Evolutionary conservation across 73 alveolate species (phyloP).

Genomic region (Paramecium sonneborni): DNA sequence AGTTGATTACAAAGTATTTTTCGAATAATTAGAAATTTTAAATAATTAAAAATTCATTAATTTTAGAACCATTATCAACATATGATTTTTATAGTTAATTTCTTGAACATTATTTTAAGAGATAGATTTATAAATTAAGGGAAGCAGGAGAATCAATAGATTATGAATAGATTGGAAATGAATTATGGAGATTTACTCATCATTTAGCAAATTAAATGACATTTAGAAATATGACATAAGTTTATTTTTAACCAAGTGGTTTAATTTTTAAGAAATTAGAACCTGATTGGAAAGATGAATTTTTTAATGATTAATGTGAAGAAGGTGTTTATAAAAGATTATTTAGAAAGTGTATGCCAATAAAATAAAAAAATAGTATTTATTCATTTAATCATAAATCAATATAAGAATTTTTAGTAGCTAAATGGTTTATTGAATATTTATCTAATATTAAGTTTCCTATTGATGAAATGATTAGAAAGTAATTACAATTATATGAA

Average conservation of each 20-base stretch:
- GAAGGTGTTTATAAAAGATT: background rate
- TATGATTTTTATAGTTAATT: slow-evolving; percentile 8
- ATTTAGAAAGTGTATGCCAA: slow-evolving; percentile 15
- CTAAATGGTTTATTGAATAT: background rate
- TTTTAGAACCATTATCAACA: background rate
- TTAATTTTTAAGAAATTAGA: background rate
- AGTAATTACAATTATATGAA: background rate
- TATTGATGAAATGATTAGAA: background rate
- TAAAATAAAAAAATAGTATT: background rate
- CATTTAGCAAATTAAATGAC: background rate
- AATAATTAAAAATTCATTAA: background rate
- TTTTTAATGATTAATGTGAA: background rate
- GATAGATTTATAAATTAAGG: background rate
- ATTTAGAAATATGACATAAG: background rate
- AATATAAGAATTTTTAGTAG: slow-evolving; percentile 23
- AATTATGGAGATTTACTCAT: slow-evolving; percentile 22
- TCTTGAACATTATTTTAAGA: background rate
- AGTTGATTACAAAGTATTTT: background rate
- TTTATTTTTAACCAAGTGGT: background rate
- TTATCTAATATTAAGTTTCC: background rate
- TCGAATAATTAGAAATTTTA: background rate
- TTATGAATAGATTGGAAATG: background rate
- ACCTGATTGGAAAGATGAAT: slow-evolving; percentile 11
- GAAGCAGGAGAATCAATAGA: slow-evolving; percentile 12
- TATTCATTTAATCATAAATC: slow-evolving; percentile 50